Percentiles rank a stretch among this genome's conserved stretches.
These are phyloP conservation scores for Lantana camara DNA, from an alignment of 257 asterid genomes.

Conservation along the genomic window DNA sequence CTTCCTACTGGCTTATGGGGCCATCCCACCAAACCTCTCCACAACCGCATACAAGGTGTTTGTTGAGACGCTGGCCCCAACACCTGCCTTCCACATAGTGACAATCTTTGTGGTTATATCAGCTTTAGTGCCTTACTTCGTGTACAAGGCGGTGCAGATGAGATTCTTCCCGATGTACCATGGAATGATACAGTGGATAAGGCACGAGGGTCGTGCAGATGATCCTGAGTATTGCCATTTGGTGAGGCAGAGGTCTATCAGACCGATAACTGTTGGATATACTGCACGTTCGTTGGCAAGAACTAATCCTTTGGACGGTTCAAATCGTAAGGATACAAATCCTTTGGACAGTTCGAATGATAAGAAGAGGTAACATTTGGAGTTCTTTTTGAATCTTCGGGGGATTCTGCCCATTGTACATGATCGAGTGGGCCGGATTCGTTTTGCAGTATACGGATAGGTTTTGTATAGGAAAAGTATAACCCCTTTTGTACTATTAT, in stretches of 20 bases:
- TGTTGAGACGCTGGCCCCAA: conserved; percentile 57
- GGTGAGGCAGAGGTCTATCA: conserved; percentile 78
- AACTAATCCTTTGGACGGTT: conserved; percentile 53
- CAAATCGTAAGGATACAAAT: conserved; percentile 30
- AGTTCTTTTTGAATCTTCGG: not conserved
- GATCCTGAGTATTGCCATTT: conserved; percentile 70
- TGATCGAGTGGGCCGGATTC: too few species aligned
- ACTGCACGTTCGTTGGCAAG: conserved; percentile 92
- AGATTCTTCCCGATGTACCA: conserved; percentile 81
- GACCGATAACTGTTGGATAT: conserved; percentile 74
- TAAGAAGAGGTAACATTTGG: conserved; percentile 29
- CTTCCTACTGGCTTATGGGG: conserved; percentile 59
- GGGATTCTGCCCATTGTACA: too few species aligned
- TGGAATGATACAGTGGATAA: conserved; percentile 87
- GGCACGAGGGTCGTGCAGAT: conserved; percentile 65
- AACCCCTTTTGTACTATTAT: conserved; percentile 27
- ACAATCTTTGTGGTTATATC: conserved; percentile 47
- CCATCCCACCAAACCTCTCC: conserved; percentile 47
- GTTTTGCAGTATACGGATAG: conserved; percentile 3
- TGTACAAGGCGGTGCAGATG: conserved; percentile 58
- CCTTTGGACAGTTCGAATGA: conserved; percentile 2
- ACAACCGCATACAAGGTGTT: conserved; percentile 62
- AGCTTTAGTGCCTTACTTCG: conserved; percentile 62
- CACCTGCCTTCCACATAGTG: conserved; percentile 56
- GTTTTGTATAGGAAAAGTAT: conserved; percentile 26